Evolutionary conservation across 345 rosid genomes (phyloP), one percentile per base, ranked within the genome.

Genomic region (Erysimum cheiranthoides): DNA sequence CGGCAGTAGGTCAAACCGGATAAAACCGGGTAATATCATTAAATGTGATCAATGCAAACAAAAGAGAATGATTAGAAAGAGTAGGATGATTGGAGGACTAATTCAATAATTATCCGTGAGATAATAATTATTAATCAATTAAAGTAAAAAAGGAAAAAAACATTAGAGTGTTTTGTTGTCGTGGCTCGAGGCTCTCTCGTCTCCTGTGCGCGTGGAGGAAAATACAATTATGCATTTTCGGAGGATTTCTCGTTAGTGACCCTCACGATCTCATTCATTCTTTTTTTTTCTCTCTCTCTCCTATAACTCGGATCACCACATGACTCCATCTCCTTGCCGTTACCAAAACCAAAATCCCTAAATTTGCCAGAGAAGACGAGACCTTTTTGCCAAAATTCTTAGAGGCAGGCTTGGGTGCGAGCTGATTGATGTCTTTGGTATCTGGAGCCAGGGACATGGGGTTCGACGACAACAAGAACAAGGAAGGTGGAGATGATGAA

Each of bases 251-350:
- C 71, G 79, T 51, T 36, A 71, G 81, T 70, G 79, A 70, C 70
- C 69, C 68, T 73, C 84, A 76, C 82, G 70, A 74, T 79, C 73
- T 49, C 75, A 39, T 40, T 73, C 63, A 50, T 58, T 52, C 32
- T 61, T 21, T 40, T 35, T 61, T 21, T 40, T 35, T 46, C 17
- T 13, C 6, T 62, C 78, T 82, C 75, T 46, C 66, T 74, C 83
- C 18, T 12, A 43, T 42, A 80, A 81, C 82, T 75, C 90, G 94
- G 90, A 87, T 84, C 93, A 83, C 90, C 93, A 70, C 93, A 87
- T 66, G 85, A 87, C 86, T 53, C 27, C 70, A 73, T 84, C 87
- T 70, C 21, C 45, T 36, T 70, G 38, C 70, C 58, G 67, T 43
- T 66, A 36, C 70, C 76, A 57, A 10, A n/a, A 52, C 62, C 70